phyloP scores from a whole-genome alignment of 2,329 filamentous ascomycete species.

The Mollisiaceae sp. region DNA sequence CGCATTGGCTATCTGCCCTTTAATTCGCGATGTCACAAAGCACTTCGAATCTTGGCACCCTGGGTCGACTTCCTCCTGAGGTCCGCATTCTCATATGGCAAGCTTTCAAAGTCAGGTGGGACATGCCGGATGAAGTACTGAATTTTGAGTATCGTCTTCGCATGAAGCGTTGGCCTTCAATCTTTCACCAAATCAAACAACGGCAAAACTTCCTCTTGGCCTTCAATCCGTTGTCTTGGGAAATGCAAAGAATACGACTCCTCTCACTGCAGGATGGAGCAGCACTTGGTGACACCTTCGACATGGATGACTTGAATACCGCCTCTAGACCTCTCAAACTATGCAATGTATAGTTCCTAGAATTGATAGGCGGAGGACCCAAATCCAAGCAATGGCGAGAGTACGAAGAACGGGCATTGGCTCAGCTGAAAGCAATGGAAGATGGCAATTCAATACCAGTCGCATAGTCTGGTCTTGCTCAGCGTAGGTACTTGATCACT shows the following conservation, averaged over 20 bases:
- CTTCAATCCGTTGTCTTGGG: not conserved
- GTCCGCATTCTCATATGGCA: not conserved
- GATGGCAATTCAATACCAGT: too few species aligned
- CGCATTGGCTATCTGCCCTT: not conserved
- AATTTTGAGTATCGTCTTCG: not conserved
- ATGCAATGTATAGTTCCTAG: too few species aligned
- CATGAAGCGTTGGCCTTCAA: not conserved
- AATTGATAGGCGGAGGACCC: too few species aligned
- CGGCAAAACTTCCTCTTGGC: not conserved
- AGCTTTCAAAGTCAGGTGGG: not conserved
- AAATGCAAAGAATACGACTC: not conserved
- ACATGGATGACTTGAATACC: not conserved
- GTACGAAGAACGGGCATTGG: too few species aligned
- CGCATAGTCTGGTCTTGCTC: too few species aligned
- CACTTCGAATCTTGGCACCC: not conserved
- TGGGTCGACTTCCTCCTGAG: not conserved
- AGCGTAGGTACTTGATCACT: too few species aligned
- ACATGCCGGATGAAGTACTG: not conserved
- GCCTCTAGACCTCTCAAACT: not conserved
- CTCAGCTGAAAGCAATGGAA: too few species aligned
- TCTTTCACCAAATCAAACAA: not conserved
- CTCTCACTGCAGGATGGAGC: not conserved
- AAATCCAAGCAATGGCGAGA: too few species aligned
- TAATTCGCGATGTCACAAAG: not conserved
- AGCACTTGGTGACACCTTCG: not conserved